Evolutionary conservation across 805 yeast species (phyloP).

Genomic region (Scheffersomyces spartinae): DNA sequence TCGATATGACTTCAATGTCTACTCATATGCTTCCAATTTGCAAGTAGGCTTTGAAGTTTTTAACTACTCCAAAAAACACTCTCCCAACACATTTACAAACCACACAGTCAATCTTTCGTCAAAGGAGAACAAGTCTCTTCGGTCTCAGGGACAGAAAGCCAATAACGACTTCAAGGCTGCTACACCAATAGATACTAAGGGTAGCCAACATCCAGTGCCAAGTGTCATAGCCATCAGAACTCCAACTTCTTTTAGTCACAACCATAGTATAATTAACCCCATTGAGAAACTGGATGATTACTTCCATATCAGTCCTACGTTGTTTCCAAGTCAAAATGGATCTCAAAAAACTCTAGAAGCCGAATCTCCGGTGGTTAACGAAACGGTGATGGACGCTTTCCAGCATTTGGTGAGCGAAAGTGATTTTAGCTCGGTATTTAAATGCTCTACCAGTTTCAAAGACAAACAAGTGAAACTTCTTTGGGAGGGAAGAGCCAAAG

Average conservation of each 20-base stretch:
- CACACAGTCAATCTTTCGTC: slow-evolving; percentile 1
- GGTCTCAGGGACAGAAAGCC: not conserved
- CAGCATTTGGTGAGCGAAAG: slow-evolving; percentile 39
- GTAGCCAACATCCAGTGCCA: no score
- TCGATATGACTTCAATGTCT: slow-evolving; percentile 78
- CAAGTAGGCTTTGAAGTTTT: slow-evolving; percentile 81
- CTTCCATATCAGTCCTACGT: slow-evolving; percentile 16
- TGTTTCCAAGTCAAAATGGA: slow-evolving; percentile 5
- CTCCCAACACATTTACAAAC: slow-evolving; percentile 2
- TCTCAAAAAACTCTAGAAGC: not conserved
- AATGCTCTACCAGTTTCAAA: slow-evolving; percentile 58
- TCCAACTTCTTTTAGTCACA: no score
- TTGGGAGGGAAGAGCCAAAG: slow-evolving; percentile 85
- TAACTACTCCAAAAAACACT: slow-evolving; percentile 27
- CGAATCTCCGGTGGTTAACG: no score
- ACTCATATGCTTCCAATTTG: slow-evolving; percentile 80
- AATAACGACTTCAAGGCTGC: slow-evolving; percentile 1
- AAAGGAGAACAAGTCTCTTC: not conserved
- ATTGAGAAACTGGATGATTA: slow-evolving; percentile 14
- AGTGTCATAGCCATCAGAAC: no score
- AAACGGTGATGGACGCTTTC: slow-evolving; percentile 41
- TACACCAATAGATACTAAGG: no score
- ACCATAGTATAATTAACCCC: slow-evolving; percentile 10
- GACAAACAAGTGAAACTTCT: slow-evolving; percentile 49
- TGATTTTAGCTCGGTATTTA: slow-evolving; percentile 59